A percentile compares a stretch with the other conserved stretches of the same genome.
These are phyloP conservation scores for Magnaporthiopsis incrustans DNA, from an alignment of 2,329 filamentous ascomycete genomes.

Conservation along the genomic window DNA sequence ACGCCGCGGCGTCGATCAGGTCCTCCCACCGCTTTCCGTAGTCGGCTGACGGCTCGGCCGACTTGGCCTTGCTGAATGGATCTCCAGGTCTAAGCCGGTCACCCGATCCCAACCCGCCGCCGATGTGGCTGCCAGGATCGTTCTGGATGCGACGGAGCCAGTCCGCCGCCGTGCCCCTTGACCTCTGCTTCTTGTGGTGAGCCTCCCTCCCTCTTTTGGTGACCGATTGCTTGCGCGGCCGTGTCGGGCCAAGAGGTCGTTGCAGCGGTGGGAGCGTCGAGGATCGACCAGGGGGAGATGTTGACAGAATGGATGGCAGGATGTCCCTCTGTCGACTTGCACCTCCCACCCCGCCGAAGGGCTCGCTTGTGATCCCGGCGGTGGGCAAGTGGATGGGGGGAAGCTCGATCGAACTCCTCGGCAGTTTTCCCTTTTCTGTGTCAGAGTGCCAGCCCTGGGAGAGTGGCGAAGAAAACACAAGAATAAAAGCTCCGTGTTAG, in stretches of 20 bases:
- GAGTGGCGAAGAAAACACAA: background rate
- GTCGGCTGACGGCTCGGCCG: conserved; percentile 72
- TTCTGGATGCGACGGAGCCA: conserved; percentile 54
- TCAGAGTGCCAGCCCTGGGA: conserved; percentile 64
- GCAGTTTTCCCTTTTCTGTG: conserved; percentile 54
- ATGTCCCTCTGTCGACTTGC: conserved; percentile 60
- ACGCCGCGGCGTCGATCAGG: conserved; percentile 86
- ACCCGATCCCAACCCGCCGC: conserved; percentile 4
- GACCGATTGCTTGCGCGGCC: conserved; percentile 79
- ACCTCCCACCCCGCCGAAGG: conserved; percentile 48
- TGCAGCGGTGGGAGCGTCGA: conserved; percentile 82
- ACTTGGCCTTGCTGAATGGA: conserved; percentile 68
- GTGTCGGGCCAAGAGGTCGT: conserved; percentile 58
- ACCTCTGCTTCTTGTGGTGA: conserved; percentile 76
- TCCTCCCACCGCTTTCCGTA: conserved; percentile 94
- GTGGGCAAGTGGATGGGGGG: conserved; percentile 56
- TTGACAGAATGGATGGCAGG: conserved; percentile 72
- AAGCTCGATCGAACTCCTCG: conserved; percentile 62
- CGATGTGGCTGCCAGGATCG: conserved; percentile 23
- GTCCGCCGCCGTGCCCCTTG: conserved; percentile 59
- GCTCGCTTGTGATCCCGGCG: conserved; percentile 63
- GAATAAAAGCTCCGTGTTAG: background rate
- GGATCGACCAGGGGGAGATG: conserved; percentile 78
- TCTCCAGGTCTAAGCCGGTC: conserved; percentile 57
- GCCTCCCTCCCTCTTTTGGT: conserved; percentile 67